Evolutionary conservation across 805 yeast species (phyloP).

Genomic region (Clavispora asparagi): DNA sequence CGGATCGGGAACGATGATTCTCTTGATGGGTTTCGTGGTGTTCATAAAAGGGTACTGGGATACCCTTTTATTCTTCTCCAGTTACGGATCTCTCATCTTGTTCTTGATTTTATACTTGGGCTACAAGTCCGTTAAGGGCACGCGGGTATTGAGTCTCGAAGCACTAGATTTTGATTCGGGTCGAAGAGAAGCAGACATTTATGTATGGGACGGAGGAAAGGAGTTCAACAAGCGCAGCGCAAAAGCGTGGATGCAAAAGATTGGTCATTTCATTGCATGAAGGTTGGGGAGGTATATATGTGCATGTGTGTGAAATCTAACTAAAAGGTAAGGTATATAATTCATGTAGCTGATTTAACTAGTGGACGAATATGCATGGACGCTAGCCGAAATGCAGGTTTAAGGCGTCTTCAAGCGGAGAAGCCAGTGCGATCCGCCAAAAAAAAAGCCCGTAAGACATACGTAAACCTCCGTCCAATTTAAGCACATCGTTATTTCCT

Average conservation of each 20-base stretch:
- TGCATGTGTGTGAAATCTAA: not conserved
- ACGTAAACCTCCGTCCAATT: not conserved
- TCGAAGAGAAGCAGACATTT: constrained; percentile 74
- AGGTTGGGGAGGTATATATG: not conserved
- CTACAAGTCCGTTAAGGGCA: constrained; percentile 56
- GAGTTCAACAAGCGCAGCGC: constrained; percentile 32
- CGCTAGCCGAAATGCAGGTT: not conserved
- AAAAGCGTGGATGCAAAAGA: constrained; percentile 29
- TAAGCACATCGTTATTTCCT: not conserved
- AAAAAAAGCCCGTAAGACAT: not conserved
- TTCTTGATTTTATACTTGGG: constrained; percentile 48
- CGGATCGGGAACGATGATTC: constrained; percentile 46
- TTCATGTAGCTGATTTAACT: not conserved
- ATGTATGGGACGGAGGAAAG: constrained; percentile 73
- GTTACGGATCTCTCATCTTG: constrained; percentile 56
- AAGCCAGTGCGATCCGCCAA: not conserved
- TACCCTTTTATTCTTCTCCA: constrained; percentile 55
- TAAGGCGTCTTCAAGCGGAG: not conserved
- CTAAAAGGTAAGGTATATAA: not conserved
- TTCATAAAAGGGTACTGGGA: constrained; percentile 57
- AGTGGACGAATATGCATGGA: not conserved
- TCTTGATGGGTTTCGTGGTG: constrained; percentile 59
- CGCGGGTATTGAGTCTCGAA: constrained; percentile 63
- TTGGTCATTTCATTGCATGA: constrained; percentile 31
- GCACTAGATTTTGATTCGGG: constrained; percentile 81